Conservation (phyloP, 2,329 filamentous ascomycete species). For the Calonectria fujianensis region DNA sequence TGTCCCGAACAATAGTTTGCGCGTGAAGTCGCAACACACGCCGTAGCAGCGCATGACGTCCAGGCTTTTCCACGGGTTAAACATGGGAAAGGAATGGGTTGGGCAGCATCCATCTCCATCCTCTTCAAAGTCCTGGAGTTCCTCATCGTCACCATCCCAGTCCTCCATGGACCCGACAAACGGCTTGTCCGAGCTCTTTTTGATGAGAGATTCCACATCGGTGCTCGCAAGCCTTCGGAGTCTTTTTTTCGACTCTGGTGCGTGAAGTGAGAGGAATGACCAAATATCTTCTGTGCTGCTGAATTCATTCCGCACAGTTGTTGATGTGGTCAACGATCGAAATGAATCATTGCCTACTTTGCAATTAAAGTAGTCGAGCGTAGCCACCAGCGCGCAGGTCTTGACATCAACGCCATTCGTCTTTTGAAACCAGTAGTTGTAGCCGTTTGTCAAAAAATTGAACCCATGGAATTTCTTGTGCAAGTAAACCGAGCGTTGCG, state of each 20-base stretch:
- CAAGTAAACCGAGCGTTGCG: slow-evolving; percentile 15
- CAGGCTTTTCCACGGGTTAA: slow-evolving; percentile 34
- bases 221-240: background rate
- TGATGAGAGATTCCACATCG: slow-evolving; percentile 29
- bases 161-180: slow-evolving; percentile 24
- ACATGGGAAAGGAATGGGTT: slow-evolving; percentile 35
- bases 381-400: slow-evolving; percentile 28
- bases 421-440: slow-evolving; percentile 34
- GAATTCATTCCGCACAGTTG: background rate
- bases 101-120: slow-evolving; percentile 35
- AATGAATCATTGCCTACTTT: slow-evolving; percentile 17
- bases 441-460: slow-evolving; percentile 21
- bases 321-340: slow-evolving; percentile 18
- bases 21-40: slow-evolving; percentile 21
- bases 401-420: slow-evolving; percentile 2
- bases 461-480: slow-evolving; percentile 23
- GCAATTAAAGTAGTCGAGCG: slow-evolving; percentile 35
- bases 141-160: slow-evolving; percentile 29
- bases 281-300: slow-evolving; percentile 8
- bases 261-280: background rate
- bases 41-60: slow-evolving; percentile 25
- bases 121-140: slow-evolving; percentile 18
- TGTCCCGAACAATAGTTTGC: slow-evolving; percentile 14
- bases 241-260: background rate
- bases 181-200: slow-evolving; percentile 8